Evolutionary conservation across 352 stramenopile genomes (phyloP), one percentile per base, ranked within the genome.

Genomic region (Plasmopara muralis): DNA sequence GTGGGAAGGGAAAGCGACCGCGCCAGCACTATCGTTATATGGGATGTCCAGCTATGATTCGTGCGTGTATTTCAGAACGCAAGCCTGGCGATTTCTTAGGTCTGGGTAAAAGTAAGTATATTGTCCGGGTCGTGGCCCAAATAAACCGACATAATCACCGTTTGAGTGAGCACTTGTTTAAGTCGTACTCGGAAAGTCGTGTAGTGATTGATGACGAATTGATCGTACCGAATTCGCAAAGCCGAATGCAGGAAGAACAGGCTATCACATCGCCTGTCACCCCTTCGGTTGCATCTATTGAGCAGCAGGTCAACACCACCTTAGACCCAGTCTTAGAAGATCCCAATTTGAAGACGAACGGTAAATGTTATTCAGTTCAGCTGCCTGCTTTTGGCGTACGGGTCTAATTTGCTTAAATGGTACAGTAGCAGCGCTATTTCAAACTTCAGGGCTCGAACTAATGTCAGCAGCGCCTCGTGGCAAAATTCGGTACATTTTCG

Each of bases 71-170:
- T 44, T 89, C 81, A 39, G 81, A 91, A 56, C 70, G 78, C 38
- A 90, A 89, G 55, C 64, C 69, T 0, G 72, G 60, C 15, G 50
- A 65, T 25, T 38, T 47, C 10, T 76, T 88, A 43, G 71, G 60
- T 28, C 50, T 64, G 9, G 66, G 66, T 14, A 87, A 88, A 56
- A 75, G 60, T 65, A 89, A 88, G 44, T 91, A 91, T 57, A 67
- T 89, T 37, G 81, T 91, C n/a, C 81, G 81, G 13, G 81, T 91
- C 13, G 78, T 89, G 18, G 81, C 81, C 9, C 80, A 90, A 71
- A 91, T 91, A 47, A 91, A 91, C 51, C 80, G 84, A 52, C 81
- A 91, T 51, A 91, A 91, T 57, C 81, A 91, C 54, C 74, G 78
- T n/a, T 54, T 91, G 47, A 91, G 81, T 46, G 81, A 91, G 48